These are phyloP conservation scores for Ensete glaucum DNA, from an alignment of 176 grass and related monocot species.

Conservation along the genomic window DNA sequence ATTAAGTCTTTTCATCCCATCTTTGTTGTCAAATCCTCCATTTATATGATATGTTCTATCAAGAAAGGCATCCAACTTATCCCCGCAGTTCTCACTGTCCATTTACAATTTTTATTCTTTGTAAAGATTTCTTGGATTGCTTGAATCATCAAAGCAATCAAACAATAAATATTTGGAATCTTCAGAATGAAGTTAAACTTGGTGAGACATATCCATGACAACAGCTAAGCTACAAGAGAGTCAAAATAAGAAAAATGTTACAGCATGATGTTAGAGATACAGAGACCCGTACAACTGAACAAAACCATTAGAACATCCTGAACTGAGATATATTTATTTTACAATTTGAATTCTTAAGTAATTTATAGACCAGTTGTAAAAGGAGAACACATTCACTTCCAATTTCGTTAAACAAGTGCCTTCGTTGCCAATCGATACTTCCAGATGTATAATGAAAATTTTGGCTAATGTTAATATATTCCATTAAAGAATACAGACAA, in stretches of 20 bases:
- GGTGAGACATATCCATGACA: not conserved
- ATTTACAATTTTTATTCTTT: slow-evolving; percentile 14
- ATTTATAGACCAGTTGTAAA: not conserved
- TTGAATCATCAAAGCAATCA: slow-evolving; percentile 4
- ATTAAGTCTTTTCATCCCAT: slow-evolving; percentile 78
- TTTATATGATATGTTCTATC: slow-evolving; percentile 71
- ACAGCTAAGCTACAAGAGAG: not conserved
- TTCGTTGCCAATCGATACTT: not conserved
- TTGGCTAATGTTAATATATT: not conserved
- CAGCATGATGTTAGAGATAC: not conserved
- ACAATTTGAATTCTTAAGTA: not conserved
- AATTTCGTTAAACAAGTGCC: not conserved
- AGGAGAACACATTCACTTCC: not conserved
- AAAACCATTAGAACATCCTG: not conserved
- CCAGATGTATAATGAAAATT: not conserved
- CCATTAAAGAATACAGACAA: not conserved
- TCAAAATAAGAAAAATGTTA: not conserved
- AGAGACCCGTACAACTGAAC: not conserved
- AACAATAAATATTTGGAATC: not conserved
- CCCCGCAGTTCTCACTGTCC: slow-evolving; percentile 81
- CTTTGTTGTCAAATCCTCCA: slow-evolving; percentile 67
- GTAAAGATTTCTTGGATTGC: not conserved
- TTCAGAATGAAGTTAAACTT: not conserved
- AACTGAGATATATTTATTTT: not conserved
- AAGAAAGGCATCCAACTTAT: slow-evolving; percentile 84